Evolutionary conservation across 805 yeast species (phyloP).

Genomic region (Yueomyces sinensis): DNA sequence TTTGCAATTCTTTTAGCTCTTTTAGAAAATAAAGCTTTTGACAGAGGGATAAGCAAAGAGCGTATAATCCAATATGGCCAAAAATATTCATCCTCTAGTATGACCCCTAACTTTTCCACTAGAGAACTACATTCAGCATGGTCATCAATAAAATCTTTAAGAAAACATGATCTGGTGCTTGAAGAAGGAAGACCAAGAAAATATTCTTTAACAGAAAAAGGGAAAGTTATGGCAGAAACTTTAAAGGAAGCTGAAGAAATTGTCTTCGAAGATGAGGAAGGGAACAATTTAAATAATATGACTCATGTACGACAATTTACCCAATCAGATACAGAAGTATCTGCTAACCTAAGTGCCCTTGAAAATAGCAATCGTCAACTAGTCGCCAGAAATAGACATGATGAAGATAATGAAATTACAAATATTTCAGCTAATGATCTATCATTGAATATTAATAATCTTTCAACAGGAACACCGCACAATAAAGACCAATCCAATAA

Average conservation of each 20-base stretch:
- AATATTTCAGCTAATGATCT: not conserved
- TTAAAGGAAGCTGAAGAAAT: slow-evolving; percentile 36
- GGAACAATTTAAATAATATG: slow-evolving; percentile 1
- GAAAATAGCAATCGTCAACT: not conserved
- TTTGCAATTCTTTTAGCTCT: slow-evolving; percentile 66
- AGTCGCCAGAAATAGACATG: not conserved
- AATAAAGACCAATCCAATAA: not conserved
- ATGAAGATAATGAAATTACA: not conserved
- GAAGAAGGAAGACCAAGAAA: slow-evolving; percentile 43
- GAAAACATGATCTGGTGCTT: slow-evolving; percentile 43
- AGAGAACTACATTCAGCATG: slow-evolving; percentile 64
- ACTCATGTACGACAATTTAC: slow-evolving; percentile 1
- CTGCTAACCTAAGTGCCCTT: slow-evolving; percentile 11
- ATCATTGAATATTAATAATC: not conserved
- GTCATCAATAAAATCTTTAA: slow-evolving; percentile 51
- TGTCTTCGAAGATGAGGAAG: slow-evolving; percentile 11
- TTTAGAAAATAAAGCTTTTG: slow-evolving; percentile 31
- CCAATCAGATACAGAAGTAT: slow-evolving; percentile 4
- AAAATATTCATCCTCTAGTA: slow-evolving; percentile 43
- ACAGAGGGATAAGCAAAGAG: slow-evolving; percentile 50
- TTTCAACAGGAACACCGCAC: not conserved
- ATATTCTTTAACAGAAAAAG: slow-evolving; percentile 59
- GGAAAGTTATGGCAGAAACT: slow-evolving; percentile 45
- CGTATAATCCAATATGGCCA: slow-evolving; percentile 43
- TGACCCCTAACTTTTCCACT: slow-evolving; percentile 45